A percentile compares a stretch with the other conserved stretches of the same genome.
Conservation (phyloP, 306 rosid species). For the Lathyrus aphaca region DNA sequence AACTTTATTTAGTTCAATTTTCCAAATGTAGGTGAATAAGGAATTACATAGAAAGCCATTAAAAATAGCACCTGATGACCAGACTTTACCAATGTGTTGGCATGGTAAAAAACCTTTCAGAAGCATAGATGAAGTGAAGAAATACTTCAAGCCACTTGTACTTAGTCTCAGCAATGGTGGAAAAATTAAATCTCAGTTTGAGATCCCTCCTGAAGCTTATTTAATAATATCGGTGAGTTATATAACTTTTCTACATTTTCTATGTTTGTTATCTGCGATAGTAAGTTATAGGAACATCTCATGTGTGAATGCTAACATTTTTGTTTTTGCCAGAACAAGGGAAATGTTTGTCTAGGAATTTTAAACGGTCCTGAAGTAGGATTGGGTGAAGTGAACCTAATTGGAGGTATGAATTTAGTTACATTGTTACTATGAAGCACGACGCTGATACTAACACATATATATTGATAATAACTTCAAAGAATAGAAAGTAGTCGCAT, state of each 20-base stretch:
- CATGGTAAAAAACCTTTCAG: slow-evolving; percentile 72
- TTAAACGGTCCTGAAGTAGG: slow-evolving; percentile 77
- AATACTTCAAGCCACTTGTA: slow-evolving; percentile 80
- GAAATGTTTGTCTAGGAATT: slow-evolving; percentile 93
- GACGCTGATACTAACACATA: background rate
- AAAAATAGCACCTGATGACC: slow-evolving; percentile 64
- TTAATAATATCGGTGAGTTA: slow-evolving; percentile 74
- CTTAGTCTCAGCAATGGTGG: slow-evolving; percentile 60
- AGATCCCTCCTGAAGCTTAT: slow-evolving; percentile 82
- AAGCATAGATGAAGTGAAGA: slow-evolving; percentile 66
- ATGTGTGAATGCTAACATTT: slow-evolving; percentile 29
- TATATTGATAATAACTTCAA: background rate
- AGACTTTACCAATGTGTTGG: slow-evolving; percentile 78
- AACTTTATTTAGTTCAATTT: slow-evolving; percentile 25
- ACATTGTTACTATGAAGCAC: background rate
- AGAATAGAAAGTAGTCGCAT: background rate
- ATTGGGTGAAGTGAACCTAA: slow-evolving; percentile 58
- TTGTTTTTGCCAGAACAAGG: slow-evolving; percentile 51
- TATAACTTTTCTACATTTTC: slow-evolving; percentile 7
- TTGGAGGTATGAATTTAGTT: slow-evolving; percentile 65
- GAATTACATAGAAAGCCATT: slow-evolving; percentile 58
- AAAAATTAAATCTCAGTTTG: slow-evolving; percentile 58
- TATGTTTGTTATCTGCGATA: background rate
- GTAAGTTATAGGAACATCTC: slow-evolving; percentile 1
- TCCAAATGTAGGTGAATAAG: slow-evolving; percentile 58